Evolutionary conservation across 78 protist genomes (phyloP).

Genomic region (Polysphondylium violaceum): DNA sequence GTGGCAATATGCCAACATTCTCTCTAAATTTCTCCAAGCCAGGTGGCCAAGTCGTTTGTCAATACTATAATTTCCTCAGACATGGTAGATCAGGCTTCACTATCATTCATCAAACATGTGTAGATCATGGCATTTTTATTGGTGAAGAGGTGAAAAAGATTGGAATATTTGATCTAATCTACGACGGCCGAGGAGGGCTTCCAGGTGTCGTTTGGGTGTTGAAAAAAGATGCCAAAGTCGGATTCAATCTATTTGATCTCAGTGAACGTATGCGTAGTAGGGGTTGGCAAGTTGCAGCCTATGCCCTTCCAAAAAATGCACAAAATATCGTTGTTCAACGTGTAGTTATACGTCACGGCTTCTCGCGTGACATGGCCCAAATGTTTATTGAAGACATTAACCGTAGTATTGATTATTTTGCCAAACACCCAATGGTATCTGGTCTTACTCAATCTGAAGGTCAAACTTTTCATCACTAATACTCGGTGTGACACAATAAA

Average conservation of each 20-base stretch:
- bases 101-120: slow-evolving; percentile 4
- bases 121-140: slow-evolving; percentile 2
- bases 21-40: slow-evolving; percentile 63
- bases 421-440: slow-evolving; percentile 11
- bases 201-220: slow-evolving; percentile 17
- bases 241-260: slow-evolving; percentile 20
- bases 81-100: slow-evolving; percentile 58
- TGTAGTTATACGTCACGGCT: slow-evolving; percentile 33
- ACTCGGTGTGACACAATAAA: too few relatives aligned
- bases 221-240: not conserved
- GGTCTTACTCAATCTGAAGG: slow-evolving; percentile 2
- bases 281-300: slow-evolving; percentile 29
- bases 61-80: slow-evolving; percentile 56
- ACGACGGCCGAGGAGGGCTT: slow-evolving; percentile 2
- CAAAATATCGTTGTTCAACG: not conserved
- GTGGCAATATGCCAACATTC: slow-evolving; percentile 64
- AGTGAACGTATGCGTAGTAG: slow-evolving; percentile 2
- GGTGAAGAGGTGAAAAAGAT: not conserved
- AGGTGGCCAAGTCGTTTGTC: slow-evolving; percentile 52
- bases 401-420: slow-evolving; percentile 2
- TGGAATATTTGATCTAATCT: not conserved
- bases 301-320: not conserved
- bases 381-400: not conserved
- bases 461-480: slow-evolving; percentile 20
- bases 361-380: not conserved